These are phyloP conservation scores for Paecilomyces sp. DNA, from an alignment of 2,329 filamentous ascomycete genomes.

Conservation along the genomic window DNA sequence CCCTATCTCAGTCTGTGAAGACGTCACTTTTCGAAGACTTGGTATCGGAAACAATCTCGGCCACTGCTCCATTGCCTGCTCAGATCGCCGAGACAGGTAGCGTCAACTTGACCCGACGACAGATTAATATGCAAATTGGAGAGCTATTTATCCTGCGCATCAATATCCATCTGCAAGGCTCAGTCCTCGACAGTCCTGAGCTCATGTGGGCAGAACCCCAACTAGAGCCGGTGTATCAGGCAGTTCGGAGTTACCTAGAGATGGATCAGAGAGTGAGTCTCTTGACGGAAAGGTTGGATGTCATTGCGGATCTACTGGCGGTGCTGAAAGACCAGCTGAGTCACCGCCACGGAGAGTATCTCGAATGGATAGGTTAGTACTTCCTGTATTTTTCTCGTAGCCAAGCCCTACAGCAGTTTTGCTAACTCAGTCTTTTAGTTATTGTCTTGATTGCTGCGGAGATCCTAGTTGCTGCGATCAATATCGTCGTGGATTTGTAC, in stretches of 20 bases:
- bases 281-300: conserved; percentile 80
- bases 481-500: conserved; percentile 91
- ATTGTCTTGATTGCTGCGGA: conserved; percentile 94
- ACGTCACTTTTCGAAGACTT: conserved; percentile 95
- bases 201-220: conserved; percentile 98
- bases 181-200: conserved; percentile 91
- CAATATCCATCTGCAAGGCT: conserved; percentile 96
- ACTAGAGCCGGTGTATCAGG: conserved; percentile 91
- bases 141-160: conserved; percentile 96
- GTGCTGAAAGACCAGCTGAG: conserved; percentile 94
- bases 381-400: background rate
- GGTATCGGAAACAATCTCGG: conserved; percentile 86
- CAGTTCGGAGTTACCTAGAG: conserved; percentile 89
- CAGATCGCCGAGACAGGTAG: conserved; percentile 90
- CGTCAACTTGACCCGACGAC: conserved; percentile 74
- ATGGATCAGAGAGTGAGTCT: conserved; percentile 94
- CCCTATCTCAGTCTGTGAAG: conserved; percentile 92
- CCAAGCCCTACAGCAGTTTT: background rate
- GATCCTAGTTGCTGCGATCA: conserved; percentile 84
- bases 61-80: conserved; percentile 85
- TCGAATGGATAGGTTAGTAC: conserved; percentile 77
- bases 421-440: conserved; percentile 46
- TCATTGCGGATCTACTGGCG: conserved; percentile 86
- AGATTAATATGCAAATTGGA: conserved; percentile 99
- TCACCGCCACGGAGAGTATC: conserved; percentile 81